Evolutionary conservation across 106 monocot genomes (phyloP).

Genomic region (Iris macrosiphon): DNA sequence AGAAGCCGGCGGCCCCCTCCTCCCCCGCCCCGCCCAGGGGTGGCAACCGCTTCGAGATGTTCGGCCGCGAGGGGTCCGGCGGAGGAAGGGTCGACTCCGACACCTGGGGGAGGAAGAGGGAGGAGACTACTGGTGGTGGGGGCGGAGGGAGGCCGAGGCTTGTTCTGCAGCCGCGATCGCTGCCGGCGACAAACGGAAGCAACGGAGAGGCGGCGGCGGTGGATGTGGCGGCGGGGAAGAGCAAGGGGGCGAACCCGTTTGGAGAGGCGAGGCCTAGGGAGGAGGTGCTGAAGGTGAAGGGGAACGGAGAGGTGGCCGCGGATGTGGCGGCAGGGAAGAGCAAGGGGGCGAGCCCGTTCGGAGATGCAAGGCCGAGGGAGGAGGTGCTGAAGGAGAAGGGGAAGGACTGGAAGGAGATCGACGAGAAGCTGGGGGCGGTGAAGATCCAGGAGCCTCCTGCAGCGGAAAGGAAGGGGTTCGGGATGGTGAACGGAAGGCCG

Average conservation of each 20-base stretch:
- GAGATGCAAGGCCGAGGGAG: slow-evolving; percentile 74
- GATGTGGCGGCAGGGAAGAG: slow-evolving; percentile 1
- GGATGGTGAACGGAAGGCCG: slow-evolving; percentile 16
- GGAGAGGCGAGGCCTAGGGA: slow-evolving; percentile 71
- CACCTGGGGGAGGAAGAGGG: slow-evolving; percentile 35
- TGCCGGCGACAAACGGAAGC: slow-evolving; percentile 35
- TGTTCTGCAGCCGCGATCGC: slow-evolving; percentile 59
- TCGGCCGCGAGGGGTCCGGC: slow-evolving; percentile 18
- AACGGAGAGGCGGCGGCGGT: slow-evolving; percentile 5
- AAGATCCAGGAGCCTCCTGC: slow-evolving; percentile 36
- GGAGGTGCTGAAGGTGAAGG: slow-evolving; percentile 71
- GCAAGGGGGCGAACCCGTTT: slow-evolving; percentile 50
- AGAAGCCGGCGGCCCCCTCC: slow-evolving; percentile 26
- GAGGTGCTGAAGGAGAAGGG: slow-evolving; percentile 90
- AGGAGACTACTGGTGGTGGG: slow-evolving; percentile 20
- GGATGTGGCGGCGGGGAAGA: slow-evolving; percentile 17
- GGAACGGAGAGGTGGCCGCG: slow-evolving; percentile 55
- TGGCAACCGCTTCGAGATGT: slow-evolving; percentile 39
- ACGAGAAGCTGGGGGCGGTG: slow-evolving; percentile 57
- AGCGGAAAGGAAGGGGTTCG: slow-evolving; percentile 35
- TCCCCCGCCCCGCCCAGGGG: slow-evolving; percentile 15
- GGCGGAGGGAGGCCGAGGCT: slow-evolving; percentile 60
- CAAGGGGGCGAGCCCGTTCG: slow-evolving; percentile 66
- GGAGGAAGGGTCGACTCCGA: slow-evolving; percentile 31
- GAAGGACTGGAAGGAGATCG: slow-evolving; percentile 85